A percentile compares a stretch with the other conserved stretches of the same genome.
These are phyloP conservation scores for Aspergillus sp. DNA, from an alignment of 2,329 filamentous ascomycete species.

Conservation along the genomic window DNA sequence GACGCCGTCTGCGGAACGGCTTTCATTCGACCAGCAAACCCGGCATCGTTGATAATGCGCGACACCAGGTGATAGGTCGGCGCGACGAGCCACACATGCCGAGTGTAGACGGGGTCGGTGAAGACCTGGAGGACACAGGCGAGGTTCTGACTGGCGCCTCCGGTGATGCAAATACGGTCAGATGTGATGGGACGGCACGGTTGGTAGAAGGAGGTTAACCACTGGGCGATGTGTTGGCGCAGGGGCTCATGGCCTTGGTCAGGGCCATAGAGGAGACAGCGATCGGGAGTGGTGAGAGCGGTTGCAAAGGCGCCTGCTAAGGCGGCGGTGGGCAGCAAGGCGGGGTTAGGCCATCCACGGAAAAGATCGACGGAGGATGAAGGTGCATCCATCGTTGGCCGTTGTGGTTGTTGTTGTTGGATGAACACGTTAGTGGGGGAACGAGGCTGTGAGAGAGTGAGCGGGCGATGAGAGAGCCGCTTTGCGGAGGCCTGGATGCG, in stretches of 20 bases:
- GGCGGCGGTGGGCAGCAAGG: constrained; percentile 63
- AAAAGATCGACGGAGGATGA: constrained; percentile 39
- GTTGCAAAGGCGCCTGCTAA: constrained; percentile 60
- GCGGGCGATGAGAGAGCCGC: too few species aligned
- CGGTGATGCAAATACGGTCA: constrained; percentile 73
- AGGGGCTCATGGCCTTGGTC: constrained; percentile 72
- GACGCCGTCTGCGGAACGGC: constrained; percentile 70
- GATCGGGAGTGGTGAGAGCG: constrained; percentile 48
- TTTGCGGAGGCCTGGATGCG: too few species aligned
- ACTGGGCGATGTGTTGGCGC: constrained; percentile 64
- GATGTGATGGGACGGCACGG: constrained; percentile 41
- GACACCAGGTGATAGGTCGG: constrained; percentile 84
- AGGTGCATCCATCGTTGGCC: not conserved
- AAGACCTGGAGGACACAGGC: constrained; percentile 75
- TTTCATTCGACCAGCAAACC: constrained; percentile 64
- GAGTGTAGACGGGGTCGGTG: constrained; percentile 73
- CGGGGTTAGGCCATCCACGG: constrained; percentile 49
- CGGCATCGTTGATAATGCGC: constrained; percentile 78
- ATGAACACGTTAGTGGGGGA: not conserved
- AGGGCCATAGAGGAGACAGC: constrained; percentile 63
- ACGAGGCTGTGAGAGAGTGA: not conserved
- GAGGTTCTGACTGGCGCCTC: constrained; percentile 80
- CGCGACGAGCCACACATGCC: constrained; percentile 73
- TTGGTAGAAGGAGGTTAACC: constrained; percentile 66
- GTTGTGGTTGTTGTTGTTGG: not conserved